Conservation (phyloP, 1,284 basidiomycete genomes). For the Ceratobasidium sp. region DNA sequence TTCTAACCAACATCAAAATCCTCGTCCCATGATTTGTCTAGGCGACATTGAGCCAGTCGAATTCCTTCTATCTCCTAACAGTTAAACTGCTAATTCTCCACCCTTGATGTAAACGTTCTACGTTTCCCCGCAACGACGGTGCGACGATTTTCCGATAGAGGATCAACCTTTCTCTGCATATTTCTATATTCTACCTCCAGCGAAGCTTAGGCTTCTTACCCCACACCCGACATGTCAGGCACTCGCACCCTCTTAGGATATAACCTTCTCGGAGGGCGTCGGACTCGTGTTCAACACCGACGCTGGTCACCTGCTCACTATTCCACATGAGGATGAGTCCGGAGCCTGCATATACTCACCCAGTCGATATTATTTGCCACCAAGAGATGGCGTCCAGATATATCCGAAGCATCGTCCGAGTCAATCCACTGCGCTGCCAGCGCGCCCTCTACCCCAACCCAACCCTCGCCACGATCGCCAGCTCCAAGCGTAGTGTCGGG, state of each 20-base stretch:
- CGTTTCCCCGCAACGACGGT: conserved; percentile 8
- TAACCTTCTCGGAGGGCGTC: conserved; percentile 34
- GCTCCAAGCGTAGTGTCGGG: neutral
- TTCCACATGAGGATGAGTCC: conserved; percentile 5
- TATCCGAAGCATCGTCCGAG: conserved; percentile 1
- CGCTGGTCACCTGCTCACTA: conserved; percentile 29
- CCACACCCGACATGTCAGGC: conserved; percentile 42
- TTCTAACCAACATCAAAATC: conserved; percentile 10
- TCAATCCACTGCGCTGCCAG: neutral
- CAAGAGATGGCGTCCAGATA: conserved; percentile 26
- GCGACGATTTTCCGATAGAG: conserved; percentile 33
- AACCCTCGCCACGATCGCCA: neutral
- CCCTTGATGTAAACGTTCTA: conserved; percentile 38
- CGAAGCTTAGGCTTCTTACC: conserved; percentile 35
- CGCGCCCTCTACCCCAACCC: neutral
- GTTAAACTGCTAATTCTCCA: conserved; percentile 21
- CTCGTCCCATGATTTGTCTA: conserved; percentile 29
- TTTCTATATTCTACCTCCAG: conserved; percentile 18
- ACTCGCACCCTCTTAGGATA: conserved; percentile 6
- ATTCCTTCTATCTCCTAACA: conserved; percentile 18
- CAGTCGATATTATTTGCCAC: conserved; percentile 3
- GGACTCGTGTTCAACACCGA: conserved; percentile 9
- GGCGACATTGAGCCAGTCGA: neutral
- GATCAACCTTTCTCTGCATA: conserved; percentile 22
- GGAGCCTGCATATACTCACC: neutral